Conservation (phyloP, 2,329 filamentous ascomycete genomes). For the Colletotrichum sp. region DNA sequence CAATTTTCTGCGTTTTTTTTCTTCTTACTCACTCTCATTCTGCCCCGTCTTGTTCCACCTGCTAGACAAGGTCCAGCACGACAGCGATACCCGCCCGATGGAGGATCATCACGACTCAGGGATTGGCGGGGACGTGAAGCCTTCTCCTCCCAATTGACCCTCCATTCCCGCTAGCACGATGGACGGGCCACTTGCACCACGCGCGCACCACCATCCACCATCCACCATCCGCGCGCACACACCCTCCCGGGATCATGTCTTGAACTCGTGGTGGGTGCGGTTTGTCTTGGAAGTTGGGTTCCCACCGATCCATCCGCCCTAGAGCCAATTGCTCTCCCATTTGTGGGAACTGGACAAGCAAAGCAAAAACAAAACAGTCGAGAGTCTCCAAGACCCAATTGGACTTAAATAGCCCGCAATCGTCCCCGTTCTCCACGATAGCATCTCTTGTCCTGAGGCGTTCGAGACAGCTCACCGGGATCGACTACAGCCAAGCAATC, state of each 20-base stretch:
- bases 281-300: background rate
- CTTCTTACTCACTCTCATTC: background rate
- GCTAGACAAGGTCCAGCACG: background rate
- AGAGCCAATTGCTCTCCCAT: background rate
- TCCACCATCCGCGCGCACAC: background rate
- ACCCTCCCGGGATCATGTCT: background rate
- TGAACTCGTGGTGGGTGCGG: background rate
- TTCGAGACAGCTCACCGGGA: background rate
- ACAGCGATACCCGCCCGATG: background rate
- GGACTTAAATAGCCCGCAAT: conserved; percentile 6
- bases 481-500: conserved; percentile 6
- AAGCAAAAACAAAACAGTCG: background rate
- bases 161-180: background rate
- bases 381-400: background rate
- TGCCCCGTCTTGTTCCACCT: background rate
- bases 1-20: background rate
- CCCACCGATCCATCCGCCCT: background rate
- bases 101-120: conserved; percentile 9
- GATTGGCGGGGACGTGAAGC: background rate
- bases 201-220: background rate
- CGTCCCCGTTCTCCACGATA: background rate
- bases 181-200: background rate
- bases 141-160: background rate
- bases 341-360: background rate
- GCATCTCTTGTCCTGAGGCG: background rate